Percentiles rank a stretch among this genome's conserved stretches.
Conservation (phyloP, 108 stramenopile genomes). For the Skeletonema potamos region DNA sequence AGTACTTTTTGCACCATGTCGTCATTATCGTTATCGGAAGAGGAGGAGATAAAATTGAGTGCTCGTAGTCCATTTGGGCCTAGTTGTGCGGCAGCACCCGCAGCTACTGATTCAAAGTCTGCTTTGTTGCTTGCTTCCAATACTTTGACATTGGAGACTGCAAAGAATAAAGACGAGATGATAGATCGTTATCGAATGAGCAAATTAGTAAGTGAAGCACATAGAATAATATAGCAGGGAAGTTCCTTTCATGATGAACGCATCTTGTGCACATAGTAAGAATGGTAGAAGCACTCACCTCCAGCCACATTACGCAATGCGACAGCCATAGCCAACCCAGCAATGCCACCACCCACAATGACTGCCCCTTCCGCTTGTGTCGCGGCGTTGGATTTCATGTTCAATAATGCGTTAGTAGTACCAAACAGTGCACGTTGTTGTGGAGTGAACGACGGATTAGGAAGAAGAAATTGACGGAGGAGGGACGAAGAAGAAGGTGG, state of each 20-base stretch:
- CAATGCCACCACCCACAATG: constrained; percentile 8
- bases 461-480: too few species aligned
- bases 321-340: constrained; percentile 1
- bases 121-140: background rate
- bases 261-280: background rate
- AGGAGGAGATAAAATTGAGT: background rate
- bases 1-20: constrained; percentile 2
- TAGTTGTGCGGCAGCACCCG: constrained; percentile 8
- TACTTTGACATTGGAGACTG: constrained; percentile 2
- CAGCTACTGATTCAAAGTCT: background rate
- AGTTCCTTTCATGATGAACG: too few species aligned
- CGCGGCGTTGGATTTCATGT: background rate
- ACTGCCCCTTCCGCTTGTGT: constrained; percentile 2
- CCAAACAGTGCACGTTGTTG: too few species aligned
- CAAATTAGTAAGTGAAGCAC: background rate
- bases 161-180: background rate
- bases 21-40: background rate
- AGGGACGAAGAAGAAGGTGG: background rate
- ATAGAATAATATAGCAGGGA: too few species aligned
- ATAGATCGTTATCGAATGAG: background rate
- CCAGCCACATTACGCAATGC: constrained; percentile 12
- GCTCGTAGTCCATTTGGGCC: constrained; percentile 10
- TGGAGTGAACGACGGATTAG: too few species aligned
- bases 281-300: background rate
- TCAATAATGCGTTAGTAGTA: background rate